A percentile compares a stretch with the other conserved stretches of the same genome.
Evolutionary conservation across 257 asterid genomes (phyloP).

Genomic region (Leonotis leonurus): DNA sequence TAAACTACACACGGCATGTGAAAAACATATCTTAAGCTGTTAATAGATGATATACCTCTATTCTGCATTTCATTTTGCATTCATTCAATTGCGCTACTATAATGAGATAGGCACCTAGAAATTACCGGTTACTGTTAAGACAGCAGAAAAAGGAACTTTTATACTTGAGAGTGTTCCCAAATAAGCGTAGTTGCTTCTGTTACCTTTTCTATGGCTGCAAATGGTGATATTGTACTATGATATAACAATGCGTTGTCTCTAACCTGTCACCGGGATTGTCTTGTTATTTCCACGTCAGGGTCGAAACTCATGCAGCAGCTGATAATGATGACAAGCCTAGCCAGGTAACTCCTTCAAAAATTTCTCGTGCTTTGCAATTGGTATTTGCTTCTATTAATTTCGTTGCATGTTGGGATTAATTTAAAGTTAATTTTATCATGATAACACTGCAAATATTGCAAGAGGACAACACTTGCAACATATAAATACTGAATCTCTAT

Average conservation of each 20-base stretch:
- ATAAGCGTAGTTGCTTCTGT: no score
- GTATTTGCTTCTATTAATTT: background rate
- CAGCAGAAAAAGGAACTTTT: no score
- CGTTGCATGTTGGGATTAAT: no score
- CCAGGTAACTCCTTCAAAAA: constrained; percentile 28
- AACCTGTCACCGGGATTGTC: background rate
- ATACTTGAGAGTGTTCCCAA: no score
- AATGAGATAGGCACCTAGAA: background rate
- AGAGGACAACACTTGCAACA: no score
- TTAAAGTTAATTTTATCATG: no score
- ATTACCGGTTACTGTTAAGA: no score
- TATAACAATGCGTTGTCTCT: background rate
- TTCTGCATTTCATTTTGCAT: background rate
- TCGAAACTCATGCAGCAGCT: constrained; percentile 16
- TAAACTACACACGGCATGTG: background rate
- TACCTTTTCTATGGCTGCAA: no score
- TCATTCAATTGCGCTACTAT: background rate
- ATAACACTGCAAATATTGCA: no score
- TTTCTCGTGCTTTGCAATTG: background rate
- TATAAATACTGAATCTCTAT: no score
- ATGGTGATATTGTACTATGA: no score
- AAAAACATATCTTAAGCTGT: constrained; percentile 4
- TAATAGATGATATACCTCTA: background rate
- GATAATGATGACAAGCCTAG: constrained; percentile 23
- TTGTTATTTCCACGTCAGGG: constrained; percentile 26